These are phyloP conservation scores for Paramecium bursaria DNA, from an alignment of 73 alveolate species.

Conservation along the genomic window DNA sequence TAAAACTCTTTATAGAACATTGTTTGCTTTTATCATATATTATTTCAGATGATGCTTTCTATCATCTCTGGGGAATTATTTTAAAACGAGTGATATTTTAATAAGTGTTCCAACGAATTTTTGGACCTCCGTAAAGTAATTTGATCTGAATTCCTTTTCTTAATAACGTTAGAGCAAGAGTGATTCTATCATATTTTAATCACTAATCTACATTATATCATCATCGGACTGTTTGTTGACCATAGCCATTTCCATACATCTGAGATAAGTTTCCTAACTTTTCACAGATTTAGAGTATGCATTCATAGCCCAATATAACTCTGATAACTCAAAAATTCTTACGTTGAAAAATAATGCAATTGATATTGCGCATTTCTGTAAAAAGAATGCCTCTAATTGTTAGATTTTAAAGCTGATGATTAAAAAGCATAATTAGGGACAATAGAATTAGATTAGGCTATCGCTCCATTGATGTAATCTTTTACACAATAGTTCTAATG, in stretches of 20 bases:
- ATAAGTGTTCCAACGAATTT: conserved; percentile 74
- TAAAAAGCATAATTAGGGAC: conserved; percentile 47
- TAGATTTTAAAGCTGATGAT: conserved; percentile 2
- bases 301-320: conserved; percentile 31
- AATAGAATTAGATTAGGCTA: conserved; percentile 35
- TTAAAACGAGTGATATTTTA: conserved; percentile 67
- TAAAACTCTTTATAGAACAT: conserved; percentile 70
- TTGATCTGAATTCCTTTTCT: not conserved
- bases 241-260: conserved; percentile 59
- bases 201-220: not conserved
- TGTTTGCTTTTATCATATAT: conserved; percentile 68
- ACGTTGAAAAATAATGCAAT: conserved; percentile 37
- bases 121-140: conserved; percentile 72
- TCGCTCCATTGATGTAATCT: not conserved
- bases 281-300: conserved; percentile 17
- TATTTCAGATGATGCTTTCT: conserved; percentile 65
- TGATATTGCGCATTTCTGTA: conserved; percentile 12
- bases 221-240: conserved; percentile 47
- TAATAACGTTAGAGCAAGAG: conserved; percentile 5
- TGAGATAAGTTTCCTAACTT: not conserved
- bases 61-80: conserved; percentile 69
- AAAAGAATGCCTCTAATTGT: not conserved
- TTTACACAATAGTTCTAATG: not conserved
- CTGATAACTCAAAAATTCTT: not conserved
- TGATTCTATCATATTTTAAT: not conserved